Evolutionary conservation across 2,329 filamentous ascomycete genomes (phyloP).

Genomic region (Aphanoascus verrucosus): DNA sequence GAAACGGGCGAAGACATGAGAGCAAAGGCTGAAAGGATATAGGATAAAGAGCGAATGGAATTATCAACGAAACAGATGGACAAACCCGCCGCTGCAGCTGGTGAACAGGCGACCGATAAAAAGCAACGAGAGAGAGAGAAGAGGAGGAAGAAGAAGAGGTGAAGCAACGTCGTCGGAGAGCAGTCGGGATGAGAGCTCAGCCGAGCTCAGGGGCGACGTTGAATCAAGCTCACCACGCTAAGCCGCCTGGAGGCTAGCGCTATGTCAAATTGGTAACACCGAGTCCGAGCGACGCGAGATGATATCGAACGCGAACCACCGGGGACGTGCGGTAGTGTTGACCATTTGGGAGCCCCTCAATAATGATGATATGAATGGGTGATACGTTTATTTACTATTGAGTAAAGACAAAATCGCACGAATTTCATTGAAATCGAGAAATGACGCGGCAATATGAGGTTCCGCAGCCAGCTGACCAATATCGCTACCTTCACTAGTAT

Average conservation of each 20-base stretch:
- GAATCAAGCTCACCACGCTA: neutral
- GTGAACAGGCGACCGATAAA: neutral
- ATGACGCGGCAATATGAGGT: conserved; percentile 35
- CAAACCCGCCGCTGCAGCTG: neutral
- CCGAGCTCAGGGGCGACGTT: neutral
- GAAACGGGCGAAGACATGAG: conserved; percentile 9
- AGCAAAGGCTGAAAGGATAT: neutral
- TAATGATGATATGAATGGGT: neutral
- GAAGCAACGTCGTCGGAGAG: neutral
- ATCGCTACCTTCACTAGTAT: conserved; percentile 44
- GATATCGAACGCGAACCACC: too few species aligned
- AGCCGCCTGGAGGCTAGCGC: neutral
- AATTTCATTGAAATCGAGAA: neutral
- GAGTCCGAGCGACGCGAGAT: too few species aligned
- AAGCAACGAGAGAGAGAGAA: neutral
- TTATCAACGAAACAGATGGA: conserved; percentile 2
- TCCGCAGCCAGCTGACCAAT: conserved; percentile 44
- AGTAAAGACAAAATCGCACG: neutral
- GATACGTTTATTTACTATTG: neutral
- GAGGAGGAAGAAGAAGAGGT: neutral
- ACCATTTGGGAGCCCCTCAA: neutral
- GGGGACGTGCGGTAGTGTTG: neutral
- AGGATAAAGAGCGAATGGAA: conserved; percentile 2
- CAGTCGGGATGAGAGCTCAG: neutral
- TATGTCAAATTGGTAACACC: neutral